Conservation (phyloP, 805 yeast genomes). For the Candida koratica region DNA sequence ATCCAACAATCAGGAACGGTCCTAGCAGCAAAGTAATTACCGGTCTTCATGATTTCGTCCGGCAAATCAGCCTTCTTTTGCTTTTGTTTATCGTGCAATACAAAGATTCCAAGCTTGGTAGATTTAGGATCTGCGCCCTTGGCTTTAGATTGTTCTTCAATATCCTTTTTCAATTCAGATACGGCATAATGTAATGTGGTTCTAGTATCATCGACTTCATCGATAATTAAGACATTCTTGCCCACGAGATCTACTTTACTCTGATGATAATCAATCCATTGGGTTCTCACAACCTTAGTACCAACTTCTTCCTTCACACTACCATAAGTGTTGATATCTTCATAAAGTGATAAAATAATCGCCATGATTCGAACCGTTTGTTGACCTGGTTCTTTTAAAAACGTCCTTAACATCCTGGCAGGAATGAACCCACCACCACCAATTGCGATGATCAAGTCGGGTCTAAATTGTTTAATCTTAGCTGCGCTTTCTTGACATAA, state of each 20-base stretch:
- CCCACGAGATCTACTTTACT: constrained; percentile 60
- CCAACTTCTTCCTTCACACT: constrained; percentile 53
- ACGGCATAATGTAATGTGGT: constrained; percentile 79
- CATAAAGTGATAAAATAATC: constrained; percentile 86
- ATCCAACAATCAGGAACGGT: constrained; percentile 78
- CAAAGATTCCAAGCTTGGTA: constrained; percentile 72
- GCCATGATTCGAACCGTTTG: constrained; percentile 94
- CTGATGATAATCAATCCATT: constrained; percentile 76
- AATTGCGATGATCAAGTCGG: constrained; percentile 89
- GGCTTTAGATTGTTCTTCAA: constrained; percentile 54
- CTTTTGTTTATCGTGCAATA: constrained; percentile 71
- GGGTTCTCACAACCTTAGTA: constrained; percentile 67
- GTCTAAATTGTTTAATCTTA: constrained; percentile 65
- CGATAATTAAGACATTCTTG: constrained; percentile 69
- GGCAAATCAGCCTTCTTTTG: constrained; percentile 72
- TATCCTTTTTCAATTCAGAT: constrained; percentile 69
- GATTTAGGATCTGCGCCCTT: constrained; percentile 43
- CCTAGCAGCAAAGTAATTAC: constrained; percentile 68
- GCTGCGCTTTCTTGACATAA: constrained; percentile 61
- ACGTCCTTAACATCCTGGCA: constrained; percentile 91
- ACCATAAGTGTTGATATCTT: constrained; percentile 65
- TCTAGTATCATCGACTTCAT: constrained; percentile 85
- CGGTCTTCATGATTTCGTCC: constrained; percentile 53
- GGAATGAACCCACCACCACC: constrained; percentile 99
- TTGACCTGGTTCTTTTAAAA: constrained; percentile 79